Percentiles rank a stretch among this genome's conserved stretches.
phyloP scores from a whole-genome alignment of 129 eudicot species.

The Helichrysum umbraculigerum region DNA sequence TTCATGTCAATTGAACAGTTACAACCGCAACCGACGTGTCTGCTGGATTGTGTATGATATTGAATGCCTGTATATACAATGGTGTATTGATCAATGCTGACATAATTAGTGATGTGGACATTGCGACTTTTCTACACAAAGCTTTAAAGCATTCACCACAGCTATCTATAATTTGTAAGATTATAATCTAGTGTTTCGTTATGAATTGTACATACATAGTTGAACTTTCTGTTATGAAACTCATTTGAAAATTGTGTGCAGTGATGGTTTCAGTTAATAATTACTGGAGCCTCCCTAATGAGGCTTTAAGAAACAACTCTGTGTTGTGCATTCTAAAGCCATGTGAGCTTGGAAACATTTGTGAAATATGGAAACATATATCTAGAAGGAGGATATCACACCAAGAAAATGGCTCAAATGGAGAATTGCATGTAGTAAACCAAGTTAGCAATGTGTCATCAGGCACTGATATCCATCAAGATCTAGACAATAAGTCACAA shows the following conservation, averaged over 20 bases:
- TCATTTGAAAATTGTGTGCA: slow-evolving; percentile 8
- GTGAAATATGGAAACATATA: slow-evolving; percentile 21
- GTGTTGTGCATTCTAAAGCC: slow-evolving; percentile 24
- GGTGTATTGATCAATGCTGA: slow-evolving; percentile 28
- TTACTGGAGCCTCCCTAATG: not conserved
- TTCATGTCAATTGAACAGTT: slow-evolving; percentile 6
- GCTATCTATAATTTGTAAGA: slow-evolving; percentile 23
- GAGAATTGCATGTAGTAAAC: not conserved
- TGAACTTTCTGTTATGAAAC: not conserved
- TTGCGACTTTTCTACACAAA: slow-evolving; percentile 12
- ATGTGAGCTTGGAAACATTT: not conserved
- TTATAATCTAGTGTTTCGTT: not conserved
- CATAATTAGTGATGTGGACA: slow-evolving; percentile 1
- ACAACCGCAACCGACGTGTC: slow-evolving; percentile 10
- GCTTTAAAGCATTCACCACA: slow-evolving; percentile 17
- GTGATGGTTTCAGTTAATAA: slow-evolving; percentile 20
- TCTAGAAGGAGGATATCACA: not conserved
- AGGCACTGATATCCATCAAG: slow-evolving; percentile 9
- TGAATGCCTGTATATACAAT: not conserved
- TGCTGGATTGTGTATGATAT: slow-evolving; percentile 26
- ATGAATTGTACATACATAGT: not conserved
- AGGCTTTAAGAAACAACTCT: not conserved
- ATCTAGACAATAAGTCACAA: slow-evolving; percentile 12
- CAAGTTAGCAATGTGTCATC: not conserved
- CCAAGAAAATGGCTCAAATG: not conserved